Base-by-base conservation (phyloP, 1,284 basidiomycete genomes). In the Sanghuangporus weigelae region DNA sequence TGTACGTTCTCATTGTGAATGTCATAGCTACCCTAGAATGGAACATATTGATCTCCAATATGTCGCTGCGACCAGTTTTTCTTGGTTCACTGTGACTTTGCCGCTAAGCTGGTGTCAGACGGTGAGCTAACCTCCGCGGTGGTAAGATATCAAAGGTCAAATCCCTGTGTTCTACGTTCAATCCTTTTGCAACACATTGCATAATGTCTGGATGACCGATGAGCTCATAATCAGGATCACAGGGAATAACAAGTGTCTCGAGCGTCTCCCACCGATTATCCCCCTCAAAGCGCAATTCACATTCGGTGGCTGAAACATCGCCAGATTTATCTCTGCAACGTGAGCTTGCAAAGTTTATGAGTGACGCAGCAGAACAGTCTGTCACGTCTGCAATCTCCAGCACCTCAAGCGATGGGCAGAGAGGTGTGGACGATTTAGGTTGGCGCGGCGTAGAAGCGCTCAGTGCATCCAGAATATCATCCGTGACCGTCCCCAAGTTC, bases 401-500 rank as follows among this genome's bases (percentile, higher is more conserved):
- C 10, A 49, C 40, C 31, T 62, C 40, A 5, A 62, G 53, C n/a
- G 21, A 12, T 16, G 60, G 60, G 21, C 51, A 56, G 11, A 62
- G 39, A 3, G 60, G 60, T 35, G 51, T 38, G 19, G 7, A 40
- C 19, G 21, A 23, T n/a, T n/a, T 19, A 10, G 36, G 21, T 14
- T 23, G 19, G 10, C 21, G 2, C n/a, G 19, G 21, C 10, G 51
- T 40, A n/a, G 35, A 16, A 12, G 35, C 26, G 14, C 48, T 62
- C 16, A 62, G 60, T 3, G 51, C 60, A 21, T 44, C 21, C 26
- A 62, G 35, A 19, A 46, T 31, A 1, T 48, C 21, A 49, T 62
- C 60, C 4, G 60, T 54, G 16, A 62, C 54, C 60, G 50, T 14
- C 38, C 40, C 51, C 16, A 62, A 39, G 38, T 46, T 46, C 11